Conservation (phyloP, 768 basidiomycete species). For the Termitomyces sp. region DNA sequence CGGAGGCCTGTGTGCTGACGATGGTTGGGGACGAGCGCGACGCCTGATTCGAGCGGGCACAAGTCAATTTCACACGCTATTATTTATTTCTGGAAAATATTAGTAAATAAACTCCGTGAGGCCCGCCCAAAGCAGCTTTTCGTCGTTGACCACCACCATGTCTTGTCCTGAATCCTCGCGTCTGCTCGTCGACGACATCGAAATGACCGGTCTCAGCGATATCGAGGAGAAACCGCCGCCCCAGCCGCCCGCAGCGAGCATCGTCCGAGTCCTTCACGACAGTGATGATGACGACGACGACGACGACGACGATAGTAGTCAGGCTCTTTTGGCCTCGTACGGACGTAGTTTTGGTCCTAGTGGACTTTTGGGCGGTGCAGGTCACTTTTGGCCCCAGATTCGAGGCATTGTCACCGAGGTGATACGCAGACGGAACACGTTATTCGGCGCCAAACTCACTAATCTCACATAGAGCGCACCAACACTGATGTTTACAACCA, state of each 20-base stretch:
- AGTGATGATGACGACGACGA: conserved; percentile 32
- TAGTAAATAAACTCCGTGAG: conserved; percentile 9
- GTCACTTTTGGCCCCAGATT: conserved; percentile 48
- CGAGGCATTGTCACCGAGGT: conserved; percentile 66
- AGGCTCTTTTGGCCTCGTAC: conserved; percentile 51
- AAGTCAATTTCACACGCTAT: conserved; percentile 15
- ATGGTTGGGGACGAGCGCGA: conserved; percentile 12
- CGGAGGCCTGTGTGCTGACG: not conserved
- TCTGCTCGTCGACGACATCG: conserved; percentile 27
- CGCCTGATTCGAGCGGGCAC: conserved; percentile 25
- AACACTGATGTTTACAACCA: conserved; percentile 75
- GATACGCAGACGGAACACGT: conserved; percentile 26
- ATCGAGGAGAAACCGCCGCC: conserved; percentile 9
- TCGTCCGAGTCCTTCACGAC: conserved; percentile 26
- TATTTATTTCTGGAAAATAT: conserved; percentile 11
- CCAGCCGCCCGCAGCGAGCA: not conserved
- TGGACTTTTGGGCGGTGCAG: conserved; percentile 13
- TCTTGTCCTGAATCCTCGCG: conserved; percentile 23
- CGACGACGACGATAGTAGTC: conserved; percentile 30
- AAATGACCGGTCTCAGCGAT: conserved; percentile 28
- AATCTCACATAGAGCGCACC: conserved; percentile 64
- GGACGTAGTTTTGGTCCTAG: conserved; percentile 23
- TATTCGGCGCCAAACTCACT: not conserved
- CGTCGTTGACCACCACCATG: conserved; percentile 12
- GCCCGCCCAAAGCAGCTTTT: no score